Evolutionary conservation across 1,284 basidiomycete genomes (phyloP).

Genomic region (Thecaphora thlaspeos): DNA sequence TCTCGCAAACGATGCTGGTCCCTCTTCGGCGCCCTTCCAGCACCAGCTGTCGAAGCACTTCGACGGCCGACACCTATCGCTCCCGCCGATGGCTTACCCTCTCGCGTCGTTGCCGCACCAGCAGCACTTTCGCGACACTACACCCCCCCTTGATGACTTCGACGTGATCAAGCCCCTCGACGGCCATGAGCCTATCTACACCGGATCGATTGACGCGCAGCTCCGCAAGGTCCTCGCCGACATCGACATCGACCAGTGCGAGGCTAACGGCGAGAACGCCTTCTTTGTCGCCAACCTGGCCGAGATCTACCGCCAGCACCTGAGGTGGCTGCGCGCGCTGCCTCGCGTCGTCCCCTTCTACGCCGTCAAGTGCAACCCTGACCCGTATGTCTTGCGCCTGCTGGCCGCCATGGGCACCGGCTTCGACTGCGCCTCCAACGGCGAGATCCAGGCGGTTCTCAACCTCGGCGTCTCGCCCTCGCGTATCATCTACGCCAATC

Average conservation of each 20-base stretch:
- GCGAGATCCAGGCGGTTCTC: constrained; percentile 84
- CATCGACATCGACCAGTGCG: constrained; percentile 59
- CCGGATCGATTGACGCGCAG: constrained; percentile 43
- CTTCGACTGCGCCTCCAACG: constrained; percentile 98
- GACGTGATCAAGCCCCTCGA: constrained; percentile 32
- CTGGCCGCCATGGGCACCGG: constrained; percentile 84
- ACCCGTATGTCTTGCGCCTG: constrained; percentile 86
- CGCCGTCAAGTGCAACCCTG: constrained; percentile 94
- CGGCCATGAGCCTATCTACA: constrained; percentile 41
- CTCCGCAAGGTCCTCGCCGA: constrained; percentile 37
- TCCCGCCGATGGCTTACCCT: constrained; percentile 28
- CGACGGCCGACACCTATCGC: constrained; percentile 12
- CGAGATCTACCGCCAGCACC: constrained; percentile 80
- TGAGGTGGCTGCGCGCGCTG: constrained; percentile 77
- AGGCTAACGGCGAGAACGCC: constrained; percentile 78
- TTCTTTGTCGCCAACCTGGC: constrained; percentile 95
- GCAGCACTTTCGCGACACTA: constrained; percentile 31
- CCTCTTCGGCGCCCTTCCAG: constrained; percentile 11
- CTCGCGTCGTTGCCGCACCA: constrained; percentile 27
- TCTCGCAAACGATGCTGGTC: constrained; percentile 5
- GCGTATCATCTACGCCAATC: constrained; percentile 96
- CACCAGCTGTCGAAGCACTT: constrained; percentile 15
- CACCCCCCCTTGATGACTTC: constrained; percentile 34
- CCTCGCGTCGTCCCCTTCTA: constrained; percentile 80
- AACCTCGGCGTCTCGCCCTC: constrained; percentile 64